Evolutionary conservation across 768 basidiomycete species (phyloP), one percentile per base, ranked within the genome.

Genomic region (Sutorius australiensis): DNA sequence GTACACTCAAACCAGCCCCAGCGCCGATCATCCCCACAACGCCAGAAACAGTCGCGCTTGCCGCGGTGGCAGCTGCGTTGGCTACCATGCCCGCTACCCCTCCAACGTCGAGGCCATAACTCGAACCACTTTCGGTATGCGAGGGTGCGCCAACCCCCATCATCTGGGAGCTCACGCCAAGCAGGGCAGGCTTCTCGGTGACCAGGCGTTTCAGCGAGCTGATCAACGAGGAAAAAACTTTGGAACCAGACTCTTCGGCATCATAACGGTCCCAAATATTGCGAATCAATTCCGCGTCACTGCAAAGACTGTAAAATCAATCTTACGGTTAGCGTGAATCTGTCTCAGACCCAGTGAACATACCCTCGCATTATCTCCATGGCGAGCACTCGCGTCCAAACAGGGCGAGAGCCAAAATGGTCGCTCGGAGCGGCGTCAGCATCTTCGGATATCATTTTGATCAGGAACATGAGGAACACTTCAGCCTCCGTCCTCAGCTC

Each of bases 361-460:
- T 61, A 89, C 86, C 92, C 95, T 67, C 94, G 77, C 74, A 95
- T 84, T 41, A 94, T 87, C 66, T 98, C 95, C 84, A 95, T 85
- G 2, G 92, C 86, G 9, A 98, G 77, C 0, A 95, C 92, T 14
- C 93, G 77, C 77, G 92, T 89, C 94, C 95, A 98, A 30, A 76
- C 68, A 1, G 92, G 89, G 28, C 83, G 78, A 48, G 63, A 49
- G 8, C 61, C 54, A 28, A 48, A 49, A 72, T 61, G 61, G 53
- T 75, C 64, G 21, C 51, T 27, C 42, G 48, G 33, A 57, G 33
- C 61, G 12, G 67, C 65, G 6, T 72, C 69, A 30, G 69, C 60
- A 21, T 87, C 85, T 12, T 86, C 80, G 31, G 78, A 74, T 42
- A 86, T 75, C 51, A 84, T 81, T 53, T 76, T 77, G 56, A 89